Percentiles rank a stretch among this genome's conserved stretches.
phyloP scores from a whole-genome alignment of 139 green algal genomes.

The Chlorella sp. region DNA sequence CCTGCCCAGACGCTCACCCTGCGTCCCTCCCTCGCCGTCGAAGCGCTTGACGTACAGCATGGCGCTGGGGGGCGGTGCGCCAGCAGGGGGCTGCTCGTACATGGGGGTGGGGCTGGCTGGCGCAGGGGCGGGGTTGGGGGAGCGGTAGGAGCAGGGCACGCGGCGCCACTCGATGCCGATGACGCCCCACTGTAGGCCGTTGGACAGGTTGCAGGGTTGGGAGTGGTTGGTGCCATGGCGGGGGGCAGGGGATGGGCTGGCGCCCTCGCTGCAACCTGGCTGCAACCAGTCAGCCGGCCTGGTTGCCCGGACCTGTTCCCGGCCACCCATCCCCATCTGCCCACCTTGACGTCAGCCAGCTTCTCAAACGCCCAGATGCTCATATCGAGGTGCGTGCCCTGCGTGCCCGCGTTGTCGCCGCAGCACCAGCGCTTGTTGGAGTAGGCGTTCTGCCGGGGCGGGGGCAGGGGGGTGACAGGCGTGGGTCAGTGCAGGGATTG shows the following conservation, averaged over 20 bases:
- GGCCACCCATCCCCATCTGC: too few species aligned
- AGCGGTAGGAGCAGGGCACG: slow-evolving; percentile 26
- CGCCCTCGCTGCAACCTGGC: too few species aligned
- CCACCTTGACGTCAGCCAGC: slow-evolving; percentile 12
- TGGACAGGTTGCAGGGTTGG: too few species aligned
- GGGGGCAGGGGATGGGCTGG: too few species aligned
- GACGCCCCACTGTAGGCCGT: too few species aligned
- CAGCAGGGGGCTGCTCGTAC: background rate
- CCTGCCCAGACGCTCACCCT: slow-evolving; percentile 13
- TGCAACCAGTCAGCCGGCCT: too few species aligned
- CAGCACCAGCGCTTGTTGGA: slow-evolving; percentile 53
- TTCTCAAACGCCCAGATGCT: slow-evolving; percentile 40
- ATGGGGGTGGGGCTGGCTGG: background rate
- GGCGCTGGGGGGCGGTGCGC: background rate
- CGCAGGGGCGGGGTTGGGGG: slow-evolving; percentile 21
- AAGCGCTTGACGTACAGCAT: slow-evolving; percentile 32
- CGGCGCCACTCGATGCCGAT: slow-evolving; percentile 19
- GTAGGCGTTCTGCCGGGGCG: slow-evolving; percentile 35
- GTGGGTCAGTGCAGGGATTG: background rate
- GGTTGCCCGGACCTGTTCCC: too few species aligned
- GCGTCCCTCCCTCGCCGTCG: slow-evolving; percentile 12
- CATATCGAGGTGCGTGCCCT: slow-evolving; percentile 34
- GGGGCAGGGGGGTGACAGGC: background rate
- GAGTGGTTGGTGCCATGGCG: too few species aligned
- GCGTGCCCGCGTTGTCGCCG: slow-evolving; percentile 20